Percentiles rank a stretch among this genome's conserved stretches.
Evolutionary conservation across 305 asterid species (phyloP).

Genomic region (Fraxinus latifolia): DNA sequence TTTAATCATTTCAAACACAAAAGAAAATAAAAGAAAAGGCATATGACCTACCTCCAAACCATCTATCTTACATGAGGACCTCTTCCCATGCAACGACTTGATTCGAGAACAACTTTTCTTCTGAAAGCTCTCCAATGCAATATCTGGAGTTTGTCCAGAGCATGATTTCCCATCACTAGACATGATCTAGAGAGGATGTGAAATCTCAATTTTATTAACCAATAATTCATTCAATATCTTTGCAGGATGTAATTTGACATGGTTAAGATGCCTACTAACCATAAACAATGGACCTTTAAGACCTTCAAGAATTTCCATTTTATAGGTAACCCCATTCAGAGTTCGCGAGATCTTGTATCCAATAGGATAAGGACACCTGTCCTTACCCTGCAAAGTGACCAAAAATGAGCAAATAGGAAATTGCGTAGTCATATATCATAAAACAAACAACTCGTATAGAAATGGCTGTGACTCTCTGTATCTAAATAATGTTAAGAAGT

Average conservation of each 20-base stretch:
- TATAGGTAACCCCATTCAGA: constrained; percentile 67
- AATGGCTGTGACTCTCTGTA: constrained; percentile 14
- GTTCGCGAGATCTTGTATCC: constrained; percentile 75
- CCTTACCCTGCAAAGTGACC: constrained; percentile 68
- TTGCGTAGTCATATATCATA: background rate
- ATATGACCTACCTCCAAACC: constrained; percentile 68
- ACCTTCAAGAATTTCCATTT: constrained; percentile 86
- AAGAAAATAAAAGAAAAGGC: background rate
- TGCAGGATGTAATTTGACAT: constrained; percentile 6
- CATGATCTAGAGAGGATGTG: constrained; percentile 48
- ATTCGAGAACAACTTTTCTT: constrained; percentile 58
- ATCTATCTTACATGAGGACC: constrained; percentile 79
- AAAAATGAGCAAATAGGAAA: constrained; percentile 19
- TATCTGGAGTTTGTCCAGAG: constrained; percentile 89
- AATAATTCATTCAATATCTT: constrained; percentile 11
- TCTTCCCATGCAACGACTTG: constrained; percentile 74
- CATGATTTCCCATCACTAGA: constrained; percentile 72
- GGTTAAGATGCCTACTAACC: constrained; percentile 44
- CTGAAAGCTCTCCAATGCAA: constrained; percentile 84
- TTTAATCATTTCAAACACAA: constrained; percentile 1
- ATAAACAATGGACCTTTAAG: constrained; percentile 77
- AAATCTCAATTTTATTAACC: constrained; percentile 23
- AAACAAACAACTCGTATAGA: constrained; percentile 7
- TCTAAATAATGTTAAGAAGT: background rate
- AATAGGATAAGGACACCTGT: constrained; percentile 90